A percentile compares a stretch with the other conserved stretches of the same genome.
Evolutionary conservation across 2,329 filamentous ascomycete species (phyloP).

Genomic region (Aspergillus sp.): DNA sequence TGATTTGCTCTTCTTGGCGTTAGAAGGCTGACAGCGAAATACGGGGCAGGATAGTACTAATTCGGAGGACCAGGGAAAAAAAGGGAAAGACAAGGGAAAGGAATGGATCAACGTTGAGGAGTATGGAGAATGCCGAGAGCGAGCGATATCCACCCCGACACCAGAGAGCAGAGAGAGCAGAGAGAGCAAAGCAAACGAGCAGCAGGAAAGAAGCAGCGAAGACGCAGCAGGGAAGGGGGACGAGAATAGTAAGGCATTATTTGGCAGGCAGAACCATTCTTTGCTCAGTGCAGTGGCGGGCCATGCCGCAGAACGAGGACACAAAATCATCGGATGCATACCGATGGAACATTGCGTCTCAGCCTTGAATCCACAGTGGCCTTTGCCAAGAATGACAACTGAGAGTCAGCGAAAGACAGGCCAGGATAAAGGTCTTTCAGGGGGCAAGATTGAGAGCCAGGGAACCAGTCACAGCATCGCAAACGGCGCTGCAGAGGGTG

Average conservation of each 20-base stretch:
- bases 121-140: constrained; percentile 2
- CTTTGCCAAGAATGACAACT: neutral
- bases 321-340: neutral
- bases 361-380: neutral
- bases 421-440: neutral
- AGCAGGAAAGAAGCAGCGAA: neutral
- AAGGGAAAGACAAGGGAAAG: neutral
- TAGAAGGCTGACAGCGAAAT: neutral
- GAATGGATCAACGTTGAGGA: constrained; percentile 4
- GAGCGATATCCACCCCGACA: constrained; percentile 3
- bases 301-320: constrained; percentile 2
- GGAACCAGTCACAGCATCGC: neutral
- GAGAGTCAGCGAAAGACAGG: neutral
- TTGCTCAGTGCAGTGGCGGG: neutral
- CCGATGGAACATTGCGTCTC: neutral
- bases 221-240: neutral
- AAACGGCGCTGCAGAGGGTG: neutral
- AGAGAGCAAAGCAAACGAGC: neutral
- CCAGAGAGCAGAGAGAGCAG: neutral
- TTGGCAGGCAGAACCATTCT: constrained; percentile 8
- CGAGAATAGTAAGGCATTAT: neutral
- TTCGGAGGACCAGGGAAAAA: neutral
- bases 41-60: neutral
- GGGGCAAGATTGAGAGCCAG: neutral
- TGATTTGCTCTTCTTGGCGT: neutral